These are phyloP conservation scores for Verticillium albo-atrum DNA, from an alignment of 2,329 filamentous ascomycete species.

Conservation along the genomic window DNA sequence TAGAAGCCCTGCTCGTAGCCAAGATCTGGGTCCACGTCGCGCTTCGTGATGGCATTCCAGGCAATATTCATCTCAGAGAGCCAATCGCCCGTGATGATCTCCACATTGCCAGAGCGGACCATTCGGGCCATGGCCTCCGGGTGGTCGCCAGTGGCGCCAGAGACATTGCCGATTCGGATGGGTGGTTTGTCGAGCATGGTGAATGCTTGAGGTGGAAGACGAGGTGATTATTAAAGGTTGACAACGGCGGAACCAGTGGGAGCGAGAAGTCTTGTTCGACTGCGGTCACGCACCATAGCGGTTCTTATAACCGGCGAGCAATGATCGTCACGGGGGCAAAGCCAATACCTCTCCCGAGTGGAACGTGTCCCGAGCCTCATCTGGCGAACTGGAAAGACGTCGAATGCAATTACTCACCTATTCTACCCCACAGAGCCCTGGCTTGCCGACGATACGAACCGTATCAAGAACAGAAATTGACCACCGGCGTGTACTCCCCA, in stretches of 20 bases:
- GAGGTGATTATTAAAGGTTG: not conserved
- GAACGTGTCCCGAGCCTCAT: not conserved
- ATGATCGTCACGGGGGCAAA: not conserved
- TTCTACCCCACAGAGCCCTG: not conserved
- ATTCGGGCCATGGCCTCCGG: constrained; percentile 27
- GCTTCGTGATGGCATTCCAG: constrained; percentile 27
- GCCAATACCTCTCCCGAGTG: not conserved
- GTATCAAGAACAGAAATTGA: not conserved
- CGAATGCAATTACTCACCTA: not conserved
- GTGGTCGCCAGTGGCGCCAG: constrained; percentile 27
- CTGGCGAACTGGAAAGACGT: not conserved
- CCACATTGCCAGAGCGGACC: constrained; percentile 22
- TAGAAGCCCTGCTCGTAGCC: constrained; percentile 10
- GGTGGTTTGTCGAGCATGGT: constrained; percentile 22
- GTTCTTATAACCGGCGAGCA: not conserved
- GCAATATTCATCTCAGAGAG: constrained; percentile 49
- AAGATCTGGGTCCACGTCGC: constrained; percentile 7
- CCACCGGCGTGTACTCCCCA: not conserved
- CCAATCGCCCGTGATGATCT: constrained; percentile 34
- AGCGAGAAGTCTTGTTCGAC: not conserved
- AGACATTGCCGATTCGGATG: constrained; percentile 12
- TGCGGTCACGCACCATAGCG: not conserved
- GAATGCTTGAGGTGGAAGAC: not conserved
- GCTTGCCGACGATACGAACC: not conserved
- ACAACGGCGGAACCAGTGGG: not conserved